Evolutionary conservation across 2,329 filamentous ascomycete genomes (phyloP), one percentile per base, ranked within the genome.

Genomic region (Epichloe scottii): DNA sequence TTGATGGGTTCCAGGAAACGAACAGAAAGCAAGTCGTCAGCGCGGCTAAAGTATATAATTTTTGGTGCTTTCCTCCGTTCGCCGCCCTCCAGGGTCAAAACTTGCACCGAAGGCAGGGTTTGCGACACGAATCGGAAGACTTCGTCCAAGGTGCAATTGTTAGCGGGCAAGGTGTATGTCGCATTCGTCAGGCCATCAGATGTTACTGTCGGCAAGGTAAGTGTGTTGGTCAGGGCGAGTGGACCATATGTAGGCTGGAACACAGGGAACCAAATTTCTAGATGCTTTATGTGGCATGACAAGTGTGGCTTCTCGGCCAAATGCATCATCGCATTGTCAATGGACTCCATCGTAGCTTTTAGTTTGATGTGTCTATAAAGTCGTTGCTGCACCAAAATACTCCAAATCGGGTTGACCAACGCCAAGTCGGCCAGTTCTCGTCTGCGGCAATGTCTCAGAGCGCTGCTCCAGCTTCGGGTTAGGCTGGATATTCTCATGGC

Each of bases 241-340:
- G 73, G 67, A 10, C 70, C 67, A 52, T 72, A 71, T 12, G 74
- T 76, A 19, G 77, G 78, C 56, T 82, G 76, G 58, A 85, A 89
- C 40, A 88, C 84, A 3, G 85, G 85, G 55, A 89, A 85, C 84
- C 85, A 89, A 41, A 88, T 74, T 65, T 89, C 85, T 53, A 88
- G 76, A 60, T 89, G 85, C 56, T 81, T 82, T 53, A 89, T 79
- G 57, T 87, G 80, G 8, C 67, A 58, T 19, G 77, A 74, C 5
- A 89, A 74, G 59, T 85, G 78, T 30, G 74, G 69, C 53, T 81
- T 74, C 10, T 66, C 57, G 15, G 68, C 64, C 57, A 89, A 85
- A 71, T 84, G 87, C 35, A 68, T 56, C 55, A 77, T 71, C 6
- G 83, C 78, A 46, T 80, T 73, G 41, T 76, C 68, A 40, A 87